These are phyloP conservation scores for Actinomucor elegans DNA, from an alignment of 371 early-diverging fungal genomes.

Conservation along the genomic window DNA sequence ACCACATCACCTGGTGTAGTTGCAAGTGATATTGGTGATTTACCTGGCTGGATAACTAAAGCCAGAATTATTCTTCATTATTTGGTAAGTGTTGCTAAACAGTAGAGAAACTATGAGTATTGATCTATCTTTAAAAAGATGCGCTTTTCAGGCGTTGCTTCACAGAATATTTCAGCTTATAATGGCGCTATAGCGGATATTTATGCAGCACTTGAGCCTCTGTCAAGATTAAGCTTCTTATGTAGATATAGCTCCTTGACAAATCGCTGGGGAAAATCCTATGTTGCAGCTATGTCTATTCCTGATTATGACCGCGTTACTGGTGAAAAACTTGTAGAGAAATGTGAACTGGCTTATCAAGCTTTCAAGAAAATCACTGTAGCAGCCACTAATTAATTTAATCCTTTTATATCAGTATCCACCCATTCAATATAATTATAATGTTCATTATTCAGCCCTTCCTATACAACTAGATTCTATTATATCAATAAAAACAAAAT, in stretches of 20 bases:
- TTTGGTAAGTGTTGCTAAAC: slow-evolving; percentile 23
- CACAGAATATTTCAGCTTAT: slow-evolving; percentile 62
- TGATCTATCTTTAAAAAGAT: slow-evolving; percentile 12
- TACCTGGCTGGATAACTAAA: slow-evolving; percentile 46
- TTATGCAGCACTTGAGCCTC: slow-evolving; percentile 49
- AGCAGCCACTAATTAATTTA: background rate
- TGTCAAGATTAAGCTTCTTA: slow-evolving; percentile 37
- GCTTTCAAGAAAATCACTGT: slow-evolving; percentile 23
- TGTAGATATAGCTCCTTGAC: slow-evolving; percentile 48
- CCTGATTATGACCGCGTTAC: slow-evolving; percentile 20
- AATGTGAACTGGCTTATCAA: slow-evolving; percentile 38
- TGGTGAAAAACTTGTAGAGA: slow-evolving; percentile 30
- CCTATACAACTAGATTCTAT: no score
- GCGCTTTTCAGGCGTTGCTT: slow-evolving; percentile 47
- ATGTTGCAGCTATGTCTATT: slow-evolving; percentile 34
- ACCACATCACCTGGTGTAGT: slow-evolving; percentile 77
- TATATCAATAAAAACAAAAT: no score
- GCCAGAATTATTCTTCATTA: slow-evolving; percentile 48
- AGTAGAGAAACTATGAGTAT: background rate
- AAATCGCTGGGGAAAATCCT: slow-evolving; percentile 42
- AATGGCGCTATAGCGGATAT: slow-evolving; percentile 56
- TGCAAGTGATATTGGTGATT: slow-evolving; percentile 59
- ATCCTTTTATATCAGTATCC: no score
- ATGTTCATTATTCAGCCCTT: no score
- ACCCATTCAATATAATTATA: no score